phyloP scores from a whole-genome alignment of 306 rosid species.

The Rosa chinensis region DNA sequence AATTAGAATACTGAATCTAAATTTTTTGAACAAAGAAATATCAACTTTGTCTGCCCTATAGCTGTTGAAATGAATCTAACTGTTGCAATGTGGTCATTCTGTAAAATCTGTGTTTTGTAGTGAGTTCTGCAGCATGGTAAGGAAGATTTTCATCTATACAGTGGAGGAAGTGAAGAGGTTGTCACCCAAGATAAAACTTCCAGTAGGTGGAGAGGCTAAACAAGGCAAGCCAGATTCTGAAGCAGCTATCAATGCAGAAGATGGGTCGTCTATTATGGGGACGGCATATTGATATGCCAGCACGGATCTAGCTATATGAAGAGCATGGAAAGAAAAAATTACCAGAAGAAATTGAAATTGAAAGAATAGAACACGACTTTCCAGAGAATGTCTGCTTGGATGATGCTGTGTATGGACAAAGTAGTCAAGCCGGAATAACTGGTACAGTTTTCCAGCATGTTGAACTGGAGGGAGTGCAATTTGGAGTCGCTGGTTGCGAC shows the following conservation, averaged over 20 bases:
- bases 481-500: conserved; percentile 32
- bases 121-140: conserved; percentile 88
- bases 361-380: conserved; percentile 18
- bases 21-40: neutral
- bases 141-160: conserved; percentile 92
- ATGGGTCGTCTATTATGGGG: conserved; percentile 71
- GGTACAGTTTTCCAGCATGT: conserved; percentile 20
- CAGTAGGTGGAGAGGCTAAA: conserved; percentile 51
- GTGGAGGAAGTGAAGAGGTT: conserved; percentile 87
- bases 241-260: conserved; percentile 64
- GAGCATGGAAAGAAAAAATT: conserved; percentile 33
- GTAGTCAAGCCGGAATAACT: conserved; percentile 10
- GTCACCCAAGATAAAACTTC: conserved; percentile 74
- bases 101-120: conserved; percentile 36
- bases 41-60: neutral
- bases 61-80: neutral
- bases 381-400: conserved; percentile 17
- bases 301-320: conserved; percentile 25
- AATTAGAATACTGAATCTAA: neutral
- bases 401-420: conserved; percentile 1
- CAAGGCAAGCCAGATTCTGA: conserved; percentile 62
- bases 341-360: conserved; percentile 21
- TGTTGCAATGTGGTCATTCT: neutral
- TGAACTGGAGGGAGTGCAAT: conserved; percentile 28
- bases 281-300: conserved; percentile 50